A percentile compares a stretch with the other conserved stretches of the same genome.
Evolutionary conservation across 495 filamentous ascomycete genomes (phyloP).

Genomic region (Tetracladium setigerum): DNA sequence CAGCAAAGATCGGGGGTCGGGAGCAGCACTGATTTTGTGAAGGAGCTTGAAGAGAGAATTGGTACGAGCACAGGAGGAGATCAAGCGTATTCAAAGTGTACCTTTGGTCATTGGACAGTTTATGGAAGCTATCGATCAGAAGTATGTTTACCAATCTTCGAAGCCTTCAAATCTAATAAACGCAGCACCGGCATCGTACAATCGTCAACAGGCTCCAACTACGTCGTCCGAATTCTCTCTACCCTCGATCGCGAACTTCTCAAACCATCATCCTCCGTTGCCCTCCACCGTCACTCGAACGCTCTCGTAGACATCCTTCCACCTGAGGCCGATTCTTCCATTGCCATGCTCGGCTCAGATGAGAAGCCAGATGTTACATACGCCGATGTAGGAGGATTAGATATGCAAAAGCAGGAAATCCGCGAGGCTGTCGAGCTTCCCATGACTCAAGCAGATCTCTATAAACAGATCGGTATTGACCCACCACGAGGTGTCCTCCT

Average conservation of each 20-base stretch:
- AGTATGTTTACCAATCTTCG: constrained; percentile 47
- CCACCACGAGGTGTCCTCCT: constrained; percentile 92
- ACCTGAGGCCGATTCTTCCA: constrained; percentile 94
- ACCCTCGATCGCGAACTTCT: constrained; percentile 96
- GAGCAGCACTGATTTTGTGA: constrained; percentile 12
- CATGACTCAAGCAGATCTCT: constrained; percentile 93
- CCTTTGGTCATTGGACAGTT: constrained; percentile 98
- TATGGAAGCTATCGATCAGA: constrained; percentile 99
- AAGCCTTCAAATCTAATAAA: constrained; percentile 21
- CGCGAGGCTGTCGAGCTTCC: constrained; percentile 95
- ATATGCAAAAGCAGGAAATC: constrained; percentile 99
- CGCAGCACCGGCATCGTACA: constrained; percentile 93
- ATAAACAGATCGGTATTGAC: constrained; percentile 81
- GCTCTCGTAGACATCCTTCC: constrained; percentile 97
- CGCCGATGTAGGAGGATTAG: constrained; percentile 92
- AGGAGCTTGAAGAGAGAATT: constrained; percentile 96
- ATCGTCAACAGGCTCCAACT: constrained; percentile 96
- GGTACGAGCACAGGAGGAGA: constrained; percentile 96
- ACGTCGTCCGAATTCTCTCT: constrained; percentile 96
- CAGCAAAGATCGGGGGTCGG: constrained; percentile 8
- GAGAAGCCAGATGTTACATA: constrained; percentile 99
- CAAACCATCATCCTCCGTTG: constrained; percentile 95
- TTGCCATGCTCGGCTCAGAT: constrained; percentile 92
- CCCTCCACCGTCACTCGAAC: constrained; percentile 95
- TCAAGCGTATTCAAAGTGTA: constrained; percentile 98